Evolutionary conservation across 1,284 basidiomycete species (phyloP).

Genomic region (Trametes sp.): DNA sequence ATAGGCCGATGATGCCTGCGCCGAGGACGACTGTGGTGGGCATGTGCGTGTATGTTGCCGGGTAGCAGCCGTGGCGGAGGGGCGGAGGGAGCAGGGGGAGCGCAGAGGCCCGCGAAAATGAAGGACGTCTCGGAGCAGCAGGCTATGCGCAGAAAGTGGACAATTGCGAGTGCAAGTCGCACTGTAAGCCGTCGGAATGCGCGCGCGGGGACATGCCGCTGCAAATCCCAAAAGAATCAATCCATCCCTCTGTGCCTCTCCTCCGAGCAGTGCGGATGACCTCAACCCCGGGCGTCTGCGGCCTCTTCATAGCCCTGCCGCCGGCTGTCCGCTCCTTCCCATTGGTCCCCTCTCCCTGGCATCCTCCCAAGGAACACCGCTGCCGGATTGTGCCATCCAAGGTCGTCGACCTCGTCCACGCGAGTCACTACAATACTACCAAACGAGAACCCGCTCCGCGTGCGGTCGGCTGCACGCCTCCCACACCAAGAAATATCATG

Average conservation of each 20-base stretch:
- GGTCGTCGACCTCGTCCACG: no score
- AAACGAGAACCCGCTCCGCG: neutral
- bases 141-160: neutral
- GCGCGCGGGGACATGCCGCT: constrained; percentile 2
- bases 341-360: constrained; percentile 7
- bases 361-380: neutral
- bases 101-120: neutral
- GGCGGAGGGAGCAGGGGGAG: no score
- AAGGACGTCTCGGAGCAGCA: neutral
- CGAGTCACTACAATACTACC: no score
- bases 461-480: neutral
- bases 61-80: neutral
- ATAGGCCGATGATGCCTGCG: constrained; percentile 67
- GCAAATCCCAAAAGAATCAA: neutral
- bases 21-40: constrained; percentile 48
- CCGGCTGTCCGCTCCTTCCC: neutral
- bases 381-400: neutral
- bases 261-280: constrained; percentile 16
- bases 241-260: neutral
- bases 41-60: constrained; percentile 33
- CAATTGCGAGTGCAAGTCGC: neutral
- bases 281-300: constrained; percentile 21
- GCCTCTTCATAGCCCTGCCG: constrained; percentile 2
- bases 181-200: neutral
- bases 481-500: neutral